Evolutionary conservation across 176 grass and related monocot genomes (phyloP), one percentile per base, ranked within the genome.

Genomic region (Saccharum spontaneum): DNA sequence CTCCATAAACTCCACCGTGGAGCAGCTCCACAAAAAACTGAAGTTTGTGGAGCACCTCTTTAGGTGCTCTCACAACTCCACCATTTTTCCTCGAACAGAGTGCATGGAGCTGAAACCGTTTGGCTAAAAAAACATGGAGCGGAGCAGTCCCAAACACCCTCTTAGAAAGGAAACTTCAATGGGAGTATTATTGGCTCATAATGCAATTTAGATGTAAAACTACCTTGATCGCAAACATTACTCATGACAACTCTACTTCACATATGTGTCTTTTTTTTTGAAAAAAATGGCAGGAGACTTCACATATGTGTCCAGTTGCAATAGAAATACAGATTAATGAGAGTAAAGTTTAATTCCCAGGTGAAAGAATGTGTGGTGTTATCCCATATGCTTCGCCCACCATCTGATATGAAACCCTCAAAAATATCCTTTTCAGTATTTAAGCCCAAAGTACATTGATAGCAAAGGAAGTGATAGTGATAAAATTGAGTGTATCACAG

Each of bases 131-230:
- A 28, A 28, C 28, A 28, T 28, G 28, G 28, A 28, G 28, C 28
- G 28, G 28, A 28, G 28, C 28, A 28, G 28, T 28, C 1, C 28
- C 28, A 28, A 28, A 28, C 28, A 28, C 28, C 67, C 23, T 79
- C 52, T 64, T 16, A n/a, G 28, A 77, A 77, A 83, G 7, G n/a
- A 80, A 85, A 46, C 5, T 70, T 12, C 67, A 59, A 43, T 59
- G 18, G 6, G 39, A 57, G 45, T 37, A 55, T 57, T 70, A 39
- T 82, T 70, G 63, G 15, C 69, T 39, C 18, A 40, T 12, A 31
- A 52, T 61, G 30, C 66, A 77, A 82, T 77, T 60, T 31, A 23
- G 20, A 71, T 83, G 41, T 49, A 63, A 72, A 52, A 41, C 31
- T 65, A 65, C 31, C 40, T 40, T 64, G 18, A 26, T 54, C 69